Evolutionary conservation across 1,284 basidiomycete species (phyloP).

Genomic region (Polyporus tsugae): DNA sequence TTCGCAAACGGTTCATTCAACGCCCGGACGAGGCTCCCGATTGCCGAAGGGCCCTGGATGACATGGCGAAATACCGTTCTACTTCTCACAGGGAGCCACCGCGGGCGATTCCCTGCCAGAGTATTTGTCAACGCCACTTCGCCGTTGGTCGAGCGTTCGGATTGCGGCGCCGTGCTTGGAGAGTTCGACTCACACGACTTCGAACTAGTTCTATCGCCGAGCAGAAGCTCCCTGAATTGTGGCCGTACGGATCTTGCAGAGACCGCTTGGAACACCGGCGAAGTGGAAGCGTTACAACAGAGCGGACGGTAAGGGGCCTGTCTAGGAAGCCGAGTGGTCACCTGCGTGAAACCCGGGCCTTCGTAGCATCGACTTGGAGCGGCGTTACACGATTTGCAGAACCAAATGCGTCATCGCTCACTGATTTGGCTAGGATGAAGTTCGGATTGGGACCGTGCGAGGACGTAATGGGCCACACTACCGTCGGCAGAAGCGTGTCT

Average conservation of each 20-base stretch:
- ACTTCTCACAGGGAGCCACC: slow-evolving; percentile 16
- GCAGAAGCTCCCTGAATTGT: slow-evolving; percentile 7
- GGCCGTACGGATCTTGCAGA: slow-evolving; percentile 24
- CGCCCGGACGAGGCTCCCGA: slow-evolving; percentile 24
- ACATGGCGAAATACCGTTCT: slow-evolving; percentile 1
- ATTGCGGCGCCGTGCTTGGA: slow-evolving; percentile 15
- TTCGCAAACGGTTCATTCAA: slow-evolving; percentile 7
- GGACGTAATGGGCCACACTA: slow-evolving; percentile 27
- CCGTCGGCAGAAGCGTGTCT: slow-evolving; percentile 22
- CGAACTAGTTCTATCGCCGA: slow-evolving; percentile 9
- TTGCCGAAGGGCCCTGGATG: slow-evolving; percentile 23
- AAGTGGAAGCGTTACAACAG: slow-evolving; percentile 6
- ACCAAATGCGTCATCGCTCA: slow-evolving; percentile 13
- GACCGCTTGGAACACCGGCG: slow-evolving; percentile 11
- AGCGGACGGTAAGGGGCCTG: background rate
- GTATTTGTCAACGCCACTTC: slow-evolving; percentile 9
- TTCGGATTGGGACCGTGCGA: slow-evolving; percentile 17
- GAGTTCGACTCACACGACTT: slow-evolving; percentile 21
- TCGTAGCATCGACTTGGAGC: background rate
- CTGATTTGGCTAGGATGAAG: background rate
- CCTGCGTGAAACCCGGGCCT: background rate
- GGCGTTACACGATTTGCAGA: slow-evolving; percentile 9
- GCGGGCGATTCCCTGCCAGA: slow-evolving; percentile 5
- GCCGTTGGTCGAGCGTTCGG: slow-evolving; percentile 17
- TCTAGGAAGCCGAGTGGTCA: slow-evolving; percentile 2